phyloP scores from a whole-genome alignment of 345 rosid genomes.

The Iberis pinnata region DNA sequence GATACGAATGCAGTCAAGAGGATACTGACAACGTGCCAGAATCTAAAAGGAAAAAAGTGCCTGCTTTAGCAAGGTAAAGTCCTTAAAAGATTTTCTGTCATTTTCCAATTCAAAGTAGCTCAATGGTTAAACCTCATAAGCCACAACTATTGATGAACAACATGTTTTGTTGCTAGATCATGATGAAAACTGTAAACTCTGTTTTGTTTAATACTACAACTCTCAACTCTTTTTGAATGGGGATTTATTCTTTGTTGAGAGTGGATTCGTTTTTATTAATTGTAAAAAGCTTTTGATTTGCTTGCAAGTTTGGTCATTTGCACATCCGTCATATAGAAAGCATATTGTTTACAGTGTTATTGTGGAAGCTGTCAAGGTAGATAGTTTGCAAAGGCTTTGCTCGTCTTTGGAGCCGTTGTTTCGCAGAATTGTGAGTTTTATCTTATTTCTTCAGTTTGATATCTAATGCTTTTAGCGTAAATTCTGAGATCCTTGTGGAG shows the following conservation, averaged over 20 bases:
- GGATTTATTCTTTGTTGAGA: neutral
- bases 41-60: slow-evolving; percentile 66
- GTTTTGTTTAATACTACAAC: neutral
- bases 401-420: slow-evolving; percentile 93
- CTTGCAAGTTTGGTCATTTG: slow-evolving; percentile 8
- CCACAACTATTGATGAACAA: slow-evolving; percentile 9
- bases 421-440: slow-evolving; percentile 69
- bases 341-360: slow-evolving; percentile 55
- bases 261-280: neutral
- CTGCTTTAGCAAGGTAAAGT: slow-evolving; percentile 77
- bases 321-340: slow-evolving; percentile 17
- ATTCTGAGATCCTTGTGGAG: slow-evolving; percentile 1
- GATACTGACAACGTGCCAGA: slow-evolving; percentile 45
- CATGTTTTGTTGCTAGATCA: slow-evolving; percentile 1
- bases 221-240: slow-evolving; percentile 11
- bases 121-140: neutral
- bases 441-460: neutral
- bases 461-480: neutral
- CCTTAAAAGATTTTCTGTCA: slow-evolving; percentile 7
- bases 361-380: slow-evolving; percentile 94
- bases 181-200: slow-evolving; percentile 3
- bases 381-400: slow-evolving; percentile 82
- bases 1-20: slow-evolving; percentile 43
- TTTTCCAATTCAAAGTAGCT: slow-evolving; percentile 4
- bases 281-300: slow-evolving; percentile 1